phyloP scores from a whole-genome alignment of 257 asterid genomes.

The Nicotiana knightiana region DNA sequence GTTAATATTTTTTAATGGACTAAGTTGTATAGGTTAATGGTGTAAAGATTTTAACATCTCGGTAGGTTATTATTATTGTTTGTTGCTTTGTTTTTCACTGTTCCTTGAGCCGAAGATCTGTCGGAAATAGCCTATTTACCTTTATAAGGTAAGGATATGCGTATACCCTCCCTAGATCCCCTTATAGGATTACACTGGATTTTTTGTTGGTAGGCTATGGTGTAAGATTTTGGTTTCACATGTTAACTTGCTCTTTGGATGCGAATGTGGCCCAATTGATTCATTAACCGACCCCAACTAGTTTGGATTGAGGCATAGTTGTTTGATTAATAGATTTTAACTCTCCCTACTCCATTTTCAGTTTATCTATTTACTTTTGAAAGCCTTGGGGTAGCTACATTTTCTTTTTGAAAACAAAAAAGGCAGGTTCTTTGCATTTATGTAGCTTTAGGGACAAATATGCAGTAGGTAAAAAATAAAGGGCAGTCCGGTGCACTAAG shows the following conservation, averaged over 20 bases:
- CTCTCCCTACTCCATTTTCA: not conserved
- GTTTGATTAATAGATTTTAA: not conserved
- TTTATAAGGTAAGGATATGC: too few species aligned
- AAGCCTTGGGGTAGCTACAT: not conserved
- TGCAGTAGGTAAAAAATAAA: not conserved
- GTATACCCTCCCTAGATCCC: too few species aligned
- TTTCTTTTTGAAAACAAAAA: not conserved
- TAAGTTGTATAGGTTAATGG: too few species aligned
- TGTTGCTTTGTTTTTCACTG: too few species aligned
- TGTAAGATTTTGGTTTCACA: not conserved
- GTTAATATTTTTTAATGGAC: not conserved
- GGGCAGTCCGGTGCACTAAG: too few species aligned
- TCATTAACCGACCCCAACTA: not conserved
- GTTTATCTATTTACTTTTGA: not conserved
- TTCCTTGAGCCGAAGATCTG: too few species aligned
- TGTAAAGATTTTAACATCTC: too few species aligned
- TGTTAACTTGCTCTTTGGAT: not conserved
- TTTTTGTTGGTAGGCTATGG: not conserved
- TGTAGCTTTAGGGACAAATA: not conserved
- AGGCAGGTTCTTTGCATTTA: not conserved
- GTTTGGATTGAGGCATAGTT: not conserved
- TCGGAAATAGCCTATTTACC: too few species aligned
- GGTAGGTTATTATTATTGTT: too few species aligned
- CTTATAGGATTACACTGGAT: too few species aligned
- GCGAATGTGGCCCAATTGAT: not conserved